Percentiles rank a stretch among this genome's conserved stretches.
Evolutionary conservation across 768 basidiomycete species (phyloP).

Genomic region (Grammothele lineata): DNA sequence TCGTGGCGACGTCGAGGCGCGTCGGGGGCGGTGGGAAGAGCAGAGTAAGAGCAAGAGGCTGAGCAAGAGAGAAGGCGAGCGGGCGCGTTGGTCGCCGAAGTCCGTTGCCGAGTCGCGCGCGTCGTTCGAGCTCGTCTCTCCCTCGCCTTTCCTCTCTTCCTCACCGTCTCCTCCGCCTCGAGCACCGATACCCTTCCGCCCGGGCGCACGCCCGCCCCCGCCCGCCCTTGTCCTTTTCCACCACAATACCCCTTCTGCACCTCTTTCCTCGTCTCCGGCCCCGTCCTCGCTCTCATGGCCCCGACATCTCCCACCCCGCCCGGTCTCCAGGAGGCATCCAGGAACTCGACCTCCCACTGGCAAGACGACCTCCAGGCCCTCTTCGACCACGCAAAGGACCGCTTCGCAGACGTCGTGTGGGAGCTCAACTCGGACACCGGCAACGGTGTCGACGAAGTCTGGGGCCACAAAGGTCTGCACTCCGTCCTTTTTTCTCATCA

Average conservation of each 20-base stretch:
- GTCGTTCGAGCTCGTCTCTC: neutral
- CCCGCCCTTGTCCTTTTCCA: neutral
- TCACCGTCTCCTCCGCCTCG: neutral
- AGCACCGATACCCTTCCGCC: conserved; percentile 5
- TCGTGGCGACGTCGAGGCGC: too few species aligned
- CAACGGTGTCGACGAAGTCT: conserved; percentile 50
- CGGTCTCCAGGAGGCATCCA: conserved; percentile 59
- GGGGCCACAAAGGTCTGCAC: conserved; percentile 89
- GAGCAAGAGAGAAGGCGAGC: too few species aligned
- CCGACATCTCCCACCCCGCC: conserved; percentile 35
- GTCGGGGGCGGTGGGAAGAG: too few species aligned
- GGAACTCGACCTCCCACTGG: conserved; percentile 70
- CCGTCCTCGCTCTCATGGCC: conserved; percentile 10
- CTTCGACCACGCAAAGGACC: conserved; percentile 80
- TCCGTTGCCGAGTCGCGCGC: neutral
- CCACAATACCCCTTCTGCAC: neutral
- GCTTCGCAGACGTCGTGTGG: conserved; percentile 99
- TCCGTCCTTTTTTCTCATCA: neutral
- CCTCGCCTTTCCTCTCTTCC: neutral
- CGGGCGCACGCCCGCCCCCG: neutral
- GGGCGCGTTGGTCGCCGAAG: too few species aligned
- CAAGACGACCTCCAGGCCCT: conserved; percentile 73
- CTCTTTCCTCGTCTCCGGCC: conserved; percentile 2
- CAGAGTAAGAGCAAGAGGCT: too few species aligned
- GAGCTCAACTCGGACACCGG: conserved; percentile 52